Conservation (phyloP, 352 stramenopile species). For the Pythium scleroteichum region DNA sequence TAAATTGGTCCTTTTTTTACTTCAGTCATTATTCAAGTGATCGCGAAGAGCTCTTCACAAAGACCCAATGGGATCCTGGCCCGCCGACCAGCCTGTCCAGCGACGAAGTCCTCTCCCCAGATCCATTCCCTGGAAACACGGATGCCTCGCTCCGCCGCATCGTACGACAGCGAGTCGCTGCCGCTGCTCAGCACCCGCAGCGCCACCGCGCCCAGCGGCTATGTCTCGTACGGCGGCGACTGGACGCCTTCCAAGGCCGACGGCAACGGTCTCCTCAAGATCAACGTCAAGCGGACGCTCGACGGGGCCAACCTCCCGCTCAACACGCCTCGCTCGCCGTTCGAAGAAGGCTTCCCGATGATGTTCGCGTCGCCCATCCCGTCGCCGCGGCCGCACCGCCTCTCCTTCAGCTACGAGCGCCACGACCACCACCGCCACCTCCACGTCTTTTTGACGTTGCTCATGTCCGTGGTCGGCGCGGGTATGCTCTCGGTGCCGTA, state of each 20-base stretch:
- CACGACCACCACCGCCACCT: conserved; percentile 42
- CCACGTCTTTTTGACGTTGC: conserved; percentile 76
- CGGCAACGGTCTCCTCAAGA: conserved; percentile 14
- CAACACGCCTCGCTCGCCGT: conserved; percentile 49
- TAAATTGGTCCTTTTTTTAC: not conserved
- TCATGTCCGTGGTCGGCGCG: conserved; percentile 75
- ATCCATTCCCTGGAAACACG: not conserved
- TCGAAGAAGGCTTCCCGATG: conserved; percentile 73
- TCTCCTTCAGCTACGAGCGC: conserved; percentile 46
- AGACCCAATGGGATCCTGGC: conserved; percentile 14
- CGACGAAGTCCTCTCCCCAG: too few relatives aligned
- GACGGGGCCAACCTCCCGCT: not conserved
- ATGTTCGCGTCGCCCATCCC: conserved; percentile 59
- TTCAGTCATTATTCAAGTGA: not conserved
- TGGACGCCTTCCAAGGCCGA: not conserved
- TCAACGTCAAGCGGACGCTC: conserved; percentile 18
- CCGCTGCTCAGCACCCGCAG: conserved; percentile 19
- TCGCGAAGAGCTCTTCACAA: not conserved
- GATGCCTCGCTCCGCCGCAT: conserved; percentile 15
- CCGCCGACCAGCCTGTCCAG: too few relatives aligned
- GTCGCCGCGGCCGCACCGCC: conserved; percentile 52
- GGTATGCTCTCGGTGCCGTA: conserved; percentile 74
- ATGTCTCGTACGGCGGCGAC: conserved; percentile 5
- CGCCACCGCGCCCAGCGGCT: conserved; percentile 13
- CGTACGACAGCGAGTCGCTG: conserved; percentile 17